Base-by-base conservation (phyloP, 2,329 filamentous ascomycete species). In the Cadophora gregata region DNA sequence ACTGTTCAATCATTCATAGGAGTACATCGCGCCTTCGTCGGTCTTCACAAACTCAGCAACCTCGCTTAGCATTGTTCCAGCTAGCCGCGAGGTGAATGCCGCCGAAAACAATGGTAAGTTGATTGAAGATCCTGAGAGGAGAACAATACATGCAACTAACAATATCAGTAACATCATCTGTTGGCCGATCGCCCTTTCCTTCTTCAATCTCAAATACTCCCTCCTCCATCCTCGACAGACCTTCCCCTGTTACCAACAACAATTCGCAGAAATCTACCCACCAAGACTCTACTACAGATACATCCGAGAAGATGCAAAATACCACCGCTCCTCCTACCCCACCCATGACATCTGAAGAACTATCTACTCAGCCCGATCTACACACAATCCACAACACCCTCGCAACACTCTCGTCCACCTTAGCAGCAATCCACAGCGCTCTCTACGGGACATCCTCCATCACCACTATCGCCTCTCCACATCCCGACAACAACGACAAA, bases 21-120 rank as follows among this genome's bases (percentile, higher is more conserved):
- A 69, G 50, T 70, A 67, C 36, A 70, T 70, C 53, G 25, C 59
- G 24, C 67, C 67, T n/a, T 47, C 48, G 12, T 21, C 56, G 0
- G 12, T 59, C 24, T 1, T 45, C 24, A 12, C 10, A 3, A 29
- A 3, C 10, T 56, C 51, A 2, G 19, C 19, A 21, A 21, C 29
- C 19, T 56, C 29, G 14, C 29, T 33, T 33, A 56, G 9, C 9
- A 16, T 27, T 21, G 51, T 19, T 29, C 10, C 51, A 16, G 51
- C 21, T 14, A 33, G 29, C 29, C 6, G 3, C 1, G 12, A 56
- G 29, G 51, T 56, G 51, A 56, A 56, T 56, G 51, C 1, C 5
- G 12, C 10, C 6, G 25, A 25, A 27, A 51, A 14, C 12, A 29
- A 21, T 56, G 7, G 51, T 56, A 56, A n/a, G 51, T 36, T 8